Evolutionary conservation across 2,329 filamentous ascomycete genomes (phyloP), one percentile per base, ranked within the genome.

Genomic region (Beauveria brongniartii): DNA sequence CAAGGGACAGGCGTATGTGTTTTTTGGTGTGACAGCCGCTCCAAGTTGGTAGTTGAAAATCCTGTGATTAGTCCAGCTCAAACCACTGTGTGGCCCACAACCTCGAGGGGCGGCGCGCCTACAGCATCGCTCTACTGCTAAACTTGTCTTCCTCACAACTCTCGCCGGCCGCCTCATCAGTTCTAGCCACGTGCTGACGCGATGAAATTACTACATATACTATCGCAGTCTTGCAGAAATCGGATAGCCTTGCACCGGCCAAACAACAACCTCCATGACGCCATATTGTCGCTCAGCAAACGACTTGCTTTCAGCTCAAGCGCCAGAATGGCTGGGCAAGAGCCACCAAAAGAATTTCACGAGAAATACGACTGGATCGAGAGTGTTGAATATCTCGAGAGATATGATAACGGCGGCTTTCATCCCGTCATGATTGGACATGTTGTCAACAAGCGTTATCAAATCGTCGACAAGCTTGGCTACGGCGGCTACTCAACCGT

Each of bases 401-500:
- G 22, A 41, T 53, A 53, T 20, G 9, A 16, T 2, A 9, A 3
- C 5, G 51, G 51, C 28, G 37, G 56, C 54, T 64, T 40, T 65
- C 64, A 14, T 55, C 30, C 34, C 48, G 52, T 34, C 22, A 37
- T 28, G 34, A 20, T 46, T 34, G 57, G 63, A 55, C 52, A 24
- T 18, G 14, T 52, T 1, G 2, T 55, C 26, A 22, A 55, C 57
- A 65, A 66, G 12, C 69, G 71, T 14, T 77, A 77, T 62, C 66
- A 68, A 41, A 62, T 76, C 22, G 63, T 73, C 40, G 69, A 73
- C 34, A 77, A 77, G 63, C 62, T 77, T 55, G 74, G 74, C 48
- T 74, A 67, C 63, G 73, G 75, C 24, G 69, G 70, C 1, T 74
- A 68, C 64, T 74, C 72, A 3, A 77, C 75, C 1, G 70, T 76